These are phyloP conservation scores for Botrytis fabae DNA, from an alignment of 2,329 filamentous ascomycete species.

Conservation along the genomic window DNA sequence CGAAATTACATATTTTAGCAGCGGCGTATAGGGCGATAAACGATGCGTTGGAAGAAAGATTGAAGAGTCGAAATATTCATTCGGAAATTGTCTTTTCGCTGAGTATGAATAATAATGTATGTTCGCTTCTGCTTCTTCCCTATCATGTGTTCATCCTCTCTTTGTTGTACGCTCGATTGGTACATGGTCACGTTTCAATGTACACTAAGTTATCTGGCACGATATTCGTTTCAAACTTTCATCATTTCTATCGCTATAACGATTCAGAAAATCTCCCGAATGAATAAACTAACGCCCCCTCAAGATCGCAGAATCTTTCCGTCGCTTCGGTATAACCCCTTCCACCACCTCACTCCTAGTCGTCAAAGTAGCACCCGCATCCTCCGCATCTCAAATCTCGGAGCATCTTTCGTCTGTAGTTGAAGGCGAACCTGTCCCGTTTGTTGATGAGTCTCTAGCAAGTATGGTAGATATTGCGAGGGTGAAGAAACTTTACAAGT, in stretches of 20 bases:
- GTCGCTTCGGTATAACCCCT: slow-evolving; percentile 77
- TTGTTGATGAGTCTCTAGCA: slow-evolving; percentile 64
- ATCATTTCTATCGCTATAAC: neutral
- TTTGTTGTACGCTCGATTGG: neutral
- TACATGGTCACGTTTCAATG: neutral
- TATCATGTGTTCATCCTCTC: neutral
- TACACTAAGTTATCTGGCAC: neutral
- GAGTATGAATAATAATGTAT: slow-evolving; percentile 55
- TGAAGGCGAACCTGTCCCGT: slow-evolving; percentile 57
- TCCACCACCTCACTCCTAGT: slow-evolving; percentile 70
- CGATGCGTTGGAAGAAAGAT: slow-evolving; percentile 44
- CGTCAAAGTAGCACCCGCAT: slow-evolving; percentile 69
- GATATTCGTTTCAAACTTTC: neutral
- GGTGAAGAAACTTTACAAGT: slow-evolving; percentile 83
- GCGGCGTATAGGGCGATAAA: slow-evolving; percentile 53
- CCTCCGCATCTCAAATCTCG: slow-evolving; percentile 51
- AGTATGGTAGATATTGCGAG: slow-evolving; percentile 63
- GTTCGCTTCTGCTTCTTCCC: slow-evolving; percentile 24
- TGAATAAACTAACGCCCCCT: neutral
- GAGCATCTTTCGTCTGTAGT: slow-evolving; percentile 62
- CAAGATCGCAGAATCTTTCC: slow-evolving; percentile 89
- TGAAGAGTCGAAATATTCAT: slow-evolving; percentile 55
- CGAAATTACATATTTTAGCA: slow-evolving; percentile 49
- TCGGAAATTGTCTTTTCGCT: slow-evolving; percentile 58
- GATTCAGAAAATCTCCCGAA: fast-evolving